Evolutionary conservation across 2,329 filamentous ascomycete species (phyloP), one percentile per base, ranked within the genome.

Genomic region (Aspergillus quadricinctus): DNA sequence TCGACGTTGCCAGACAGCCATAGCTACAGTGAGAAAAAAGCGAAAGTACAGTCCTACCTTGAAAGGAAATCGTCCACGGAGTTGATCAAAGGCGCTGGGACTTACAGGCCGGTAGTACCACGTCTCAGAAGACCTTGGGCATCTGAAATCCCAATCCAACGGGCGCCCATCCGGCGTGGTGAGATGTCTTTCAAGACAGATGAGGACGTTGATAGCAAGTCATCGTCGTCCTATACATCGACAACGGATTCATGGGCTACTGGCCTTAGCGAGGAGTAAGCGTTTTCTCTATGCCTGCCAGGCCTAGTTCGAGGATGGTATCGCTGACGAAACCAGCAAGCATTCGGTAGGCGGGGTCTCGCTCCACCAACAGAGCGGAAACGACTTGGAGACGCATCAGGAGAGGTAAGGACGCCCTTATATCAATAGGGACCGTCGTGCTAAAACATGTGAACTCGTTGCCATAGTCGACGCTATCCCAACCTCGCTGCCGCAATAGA

Each of bases 181-280:
- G 45, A 29, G 27, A 50, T 45, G 9, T 50, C 55, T 5, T 54
- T 48, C 19, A 53, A 52, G 21, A 31, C 52, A 29, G 54, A 52
- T 11, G 53, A 56, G n/a, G 57, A 53, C 8, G 50, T 53, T 21
- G 61, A 64, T 21, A 54, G 41, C n/a, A 52, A 53, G 21, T 59
- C 55, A 25, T 60, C 52, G 25, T 56, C 58, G 14, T 65, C 65
- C 4, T 61, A 52, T 37, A 37, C 55, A 19, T 65, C 65, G 14
- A 65, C 63, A 35, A 60, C 59, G 25, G 59, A 65, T 51, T 67
- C 64, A 2, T 65, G 64, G 64, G 58, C 61, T n/a, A 65, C 64
- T 8, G 54, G 59, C 28, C 54, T 59, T 46, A 60, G 63, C 25
- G 52, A 46, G 56, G 60, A 60, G 65, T 66, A 57, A 61, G 65